A percentile compares a stretch with the other conserved stretches of the same genome.
These are phyloP conservation scores for Lentinula boryana DNA, from an alignment of 768 basidiomycete species.

Conservation along the genomic window DNA sequence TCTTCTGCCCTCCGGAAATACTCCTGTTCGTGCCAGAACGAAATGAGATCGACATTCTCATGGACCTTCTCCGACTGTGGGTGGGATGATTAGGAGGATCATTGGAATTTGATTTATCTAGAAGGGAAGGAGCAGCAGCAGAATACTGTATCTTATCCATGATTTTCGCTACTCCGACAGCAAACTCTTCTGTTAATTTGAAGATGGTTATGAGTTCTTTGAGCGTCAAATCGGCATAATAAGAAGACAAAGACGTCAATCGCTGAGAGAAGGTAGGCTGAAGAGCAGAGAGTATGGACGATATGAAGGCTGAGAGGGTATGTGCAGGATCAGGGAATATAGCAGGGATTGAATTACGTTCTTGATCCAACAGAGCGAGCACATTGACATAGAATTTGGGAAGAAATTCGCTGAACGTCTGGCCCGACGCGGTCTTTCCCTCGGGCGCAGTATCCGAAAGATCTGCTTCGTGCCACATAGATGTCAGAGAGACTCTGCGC, in stretches of 20 bases:
- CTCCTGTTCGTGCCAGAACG: slow-evolving; percentile 33
- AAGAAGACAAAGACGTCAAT: slow-evolving; percentile 61
- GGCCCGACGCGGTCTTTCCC: slow-evolving; percentile 18
- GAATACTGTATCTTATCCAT: slow-evolving; percentile 64
- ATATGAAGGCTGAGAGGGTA: slow-evolving; percentile 78
- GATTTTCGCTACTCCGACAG: slow-evolving; percentile 61
- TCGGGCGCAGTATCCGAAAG: slow-evolving; percentile 48
- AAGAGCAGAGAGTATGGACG: slow-evolving; percentile 71
- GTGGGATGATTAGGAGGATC: slow-evolving; percentile 12
- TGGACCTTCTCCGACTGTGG: slow-evolving; percentile 48
- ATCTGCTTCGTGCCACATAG: slow-evolving; percentile 59
- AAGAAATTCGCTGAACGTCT: slow-evolving; percentile 62
- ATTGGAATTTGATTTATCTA: slow-evolving; percentile 16
- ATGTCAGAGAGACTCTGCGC: slow-evolving; percentile 56
- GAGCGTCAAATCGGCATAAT: slow-evolving; percentile 58
- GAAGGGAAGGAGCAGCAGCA: slow-evolving; percentile 16
- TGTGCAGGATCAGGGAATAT: slow-evolving; percentile 84
- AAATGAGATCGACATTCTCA: slow-evolving; percentile 63
- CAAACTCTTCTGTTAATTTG: slow-evolving; percentile 80
- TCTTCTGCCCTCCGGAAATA: slow-evolving; percentile 18
- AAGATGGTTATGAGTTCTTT: slow-evolving; percentile 66
- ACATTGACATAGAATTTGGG: slow-evolving; percentile 71
- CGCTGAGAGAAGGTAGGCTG: slow-evolving; percentile 80
- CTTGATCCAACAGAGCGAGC: slow-evolving; percentile 56
- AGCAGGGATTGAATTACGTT: slow-evolving; percentile 66